Evolutionary conservation across 2,329 filamentous ascomycete genomes (phyloP).

Genomic region (Fusarium sacchari): DNA sequence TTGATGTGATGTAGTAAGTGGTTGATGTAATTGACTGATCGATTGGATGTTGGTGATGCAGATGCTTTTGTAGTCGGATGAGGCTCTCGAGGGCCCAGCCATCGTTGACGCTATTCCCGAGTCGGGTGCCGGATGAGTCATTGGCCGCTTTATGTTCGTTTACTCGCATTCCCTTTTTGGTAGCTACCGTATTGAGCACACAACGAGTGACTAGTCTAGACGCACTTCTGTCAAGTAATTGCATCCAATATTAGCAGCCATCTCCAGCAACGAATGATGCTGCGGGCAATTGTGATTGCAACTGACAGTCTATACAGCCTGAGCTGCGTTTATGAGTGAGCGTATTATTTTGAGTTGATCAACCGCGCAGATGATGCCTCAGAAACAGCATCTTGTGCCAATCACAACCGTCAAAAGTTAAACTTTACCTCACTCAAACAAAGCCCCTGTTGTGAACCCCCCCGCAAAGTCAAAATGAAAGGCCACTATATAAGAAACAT

Average conservation of each 20-base stretch:
- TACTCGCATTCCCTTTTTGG: neutral
- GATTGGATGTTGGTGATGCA: neutral
- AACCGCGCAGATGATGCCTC: neutral
- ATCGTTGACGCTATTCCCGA: constrained; percentile 1
- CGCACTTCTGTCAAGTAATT: neutral
- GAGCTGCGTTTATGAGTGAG: neutral
- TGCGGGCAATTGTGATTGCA: neutral
- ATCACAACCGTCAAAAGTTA: neutral
- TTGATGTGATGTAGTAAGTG: neutral
- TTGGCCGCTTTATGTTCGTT: neutral
- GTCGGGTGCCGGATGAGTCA: constrained; percentile 10
- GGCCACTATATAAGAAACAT: neutral
- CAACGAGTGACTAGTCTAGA: neutral
- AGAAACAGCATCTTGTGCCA: neutral
- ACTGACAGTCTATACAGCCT: neutral
- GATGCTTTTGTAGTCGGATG: neutral
- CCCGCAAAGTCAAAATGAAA: neutral
- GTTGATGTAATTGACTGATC: too few relatives aligned
- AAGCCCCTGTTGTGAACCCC: neutral
- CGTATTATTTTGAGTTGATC: neutral
- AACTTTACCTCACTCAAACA: neutral
- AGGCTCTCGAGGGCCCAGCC: neutral
- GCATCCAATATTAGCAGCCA: neutral
- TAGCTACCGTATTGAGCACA: neutral
- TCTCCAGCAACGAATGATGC: rapidly evolving